Base-by-base conservation (phyloP, 352 stramenopile genomes). In the Globisporangium viniferum region DNA sequence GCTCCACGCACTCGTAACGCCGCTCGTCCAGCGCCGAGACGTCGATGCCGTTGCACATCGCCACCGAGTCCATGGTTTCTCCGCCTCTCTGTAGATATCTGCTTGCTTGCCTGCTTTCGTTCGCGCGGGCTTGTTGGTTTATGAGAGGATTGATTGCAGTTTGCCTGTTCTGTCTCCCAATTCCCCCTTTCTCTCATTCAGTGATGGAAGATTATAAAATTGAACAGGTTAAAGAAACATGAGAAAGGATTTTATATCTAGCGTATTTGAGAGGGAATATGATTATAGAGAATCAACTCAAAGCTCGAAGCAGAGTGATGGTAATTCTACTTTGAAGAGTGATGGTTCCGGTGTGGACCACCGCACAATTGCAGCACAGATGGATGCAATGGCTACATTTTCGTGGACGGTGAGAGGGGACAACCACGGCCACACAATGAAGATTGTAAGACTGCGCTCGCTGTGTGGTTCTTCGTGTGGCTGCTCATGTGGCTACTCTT, bases 11-110 rank as follows among this genome's bases (percentile, higher is more conserved):
- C 68, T 85, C 73, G 72, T 94, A 94, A 51, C 66, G 49, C 57
- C 86, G 82, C 41, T 88, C 76, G 66, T 94, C 86, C 29, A 91
- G 79, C 6, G 78, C 67, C 48, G 86, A 91, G 36, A 89, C 67
- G 41, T 94, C 78, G n/a, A 92, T 69, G 20, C 63, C 54, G 53
- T 55, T 57, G 64, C 57, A 51, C 3, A 49, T 22, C 20, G 56
- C 64, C 12, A 69, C 56, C 44, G 64, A 69, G 64, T 69, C 56
- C 64, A 69, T 69, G 14, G 56, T 48, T 14, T 60, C 54, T 49
- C 33, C 15, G 29, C 29, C 4, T 12, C 2, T 5, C 35, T 12
- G 35, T 39, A 39, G 6, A 8, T 48, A 20, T 20, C 39, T 46
- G 7, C 12, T 18, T 56, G 6, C 7, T 8, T 51, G 15, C n/a